Base-by-base conservation (phyloP, 140 eudicot species). In the Artemisia princeps region DNA sequence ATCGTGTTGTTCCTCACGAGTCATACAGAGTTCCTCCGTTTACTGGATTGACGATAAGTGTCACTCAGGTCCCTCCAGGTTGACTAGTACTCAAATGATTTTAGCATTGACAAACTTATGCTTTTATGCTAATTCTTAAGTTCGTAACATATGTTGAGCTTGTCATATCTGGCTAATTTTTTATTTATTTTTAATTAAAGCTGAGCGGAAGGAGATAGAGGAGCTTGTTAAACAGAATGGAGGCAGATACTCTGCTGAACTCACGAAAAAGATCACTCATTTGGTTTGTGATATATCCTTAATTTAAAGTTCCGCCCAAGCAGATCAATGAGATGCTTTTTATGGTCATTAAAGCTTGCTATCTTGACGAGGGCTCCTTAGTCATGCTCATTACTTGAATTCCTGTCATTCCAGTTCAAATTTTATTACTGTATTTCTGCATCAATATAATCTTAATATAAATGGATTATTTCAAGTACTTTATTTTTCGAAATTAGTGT, bases 211-310 rank as follows among this genome's bases (percentile, higher is more conserved):
- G 88, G 85, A 78, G 76, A 78, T 88, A 72, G 90, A 82, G 79
- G 82, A 86, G 77, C 79, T 86, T 64, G 79, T 78, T 52, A 10
- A 51, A 55, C 87, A 88, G 77, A 82, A 92, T 82, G 96, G 96
- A 14, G 98, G 98, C 69, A 84, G 69, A 67, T 92, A 86, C 78
- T 92, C 98, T 76, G 87, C 96, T 78, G 95, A 92, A 58, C 83
- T 92, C 54, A 92, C 94, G 11, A 88, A 51, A 80, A 77, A 72
- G 74, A 84, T 84, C 83, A 83, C 96, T 53, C 98, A 92, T 84
- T 76, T 92, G 60, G 71, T 92, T 46, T 92, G 96, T 69, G 90
- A 86, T 85, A 92, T 92, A 92, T 92, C 98, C 98, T 88, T 59
- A 3, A 58, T 42, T 16, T 62, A 20, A 53, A 17, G 67, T 33